Conservation (phyloP, 164 flowering plant species). For the Nymphaea colorata region DNA sequence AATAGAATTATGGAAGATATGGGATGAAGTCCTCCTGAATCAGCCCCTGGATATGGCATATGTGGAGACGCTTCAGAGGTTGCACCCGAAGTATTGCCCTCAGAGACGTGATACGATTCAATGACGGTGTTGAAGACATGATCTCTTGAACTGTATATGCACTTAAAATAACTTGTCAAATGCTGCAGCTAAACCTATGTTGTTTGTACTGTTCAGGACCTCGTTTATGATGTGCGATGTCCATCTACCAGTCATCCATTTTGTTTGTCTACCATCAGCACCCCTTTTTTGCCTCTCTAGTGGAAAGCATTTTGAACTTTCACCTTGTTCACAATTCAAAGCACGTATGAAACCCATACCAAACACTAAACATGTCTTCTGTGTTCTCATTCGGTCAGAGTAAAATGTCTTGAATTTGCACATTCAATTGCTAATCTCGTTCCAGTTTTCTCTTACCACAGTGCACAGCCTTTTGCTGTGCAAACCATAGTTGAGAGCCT, state of each 20-base stretch:
- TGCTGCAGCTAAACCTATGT: not conserved
- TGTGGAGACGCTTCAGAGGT: slow-evolving; percentile 32
- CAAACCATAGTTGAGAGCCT: no score
- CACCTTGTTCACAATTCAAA: no score
- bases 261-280: no score
- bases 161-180: not conserved
- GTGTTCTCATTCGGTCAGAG: no score
- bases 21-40: slow-evolving; percentile 56
- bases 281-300: no score
- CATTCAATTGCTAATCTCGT: no score
- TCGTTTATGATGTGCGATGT: not conserved
- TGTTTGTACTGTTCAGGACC: not conserved
- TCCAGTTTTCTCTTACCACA: no score
- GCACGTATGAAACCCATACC: no score
- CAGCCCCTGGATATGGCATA: slow-evolving; percentile 36
- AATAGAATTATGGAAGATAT: slow-evolving; percentile 58
- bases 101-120: slow-evolving; percentile 4
- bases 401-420: no score
- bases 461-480: no score
- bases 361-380: no score
- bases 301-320: no score
- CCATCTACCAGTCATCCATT: not conserved
- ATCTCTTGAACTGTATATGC: not conserved
- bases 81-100: slow-evolving; percentile 45
- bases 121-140: slow-evolving; percentile 5